Evolutionary conservation across 805 yeast species (phyloP).

Genomic region (Saccharomycopsis amapae): DNA sequence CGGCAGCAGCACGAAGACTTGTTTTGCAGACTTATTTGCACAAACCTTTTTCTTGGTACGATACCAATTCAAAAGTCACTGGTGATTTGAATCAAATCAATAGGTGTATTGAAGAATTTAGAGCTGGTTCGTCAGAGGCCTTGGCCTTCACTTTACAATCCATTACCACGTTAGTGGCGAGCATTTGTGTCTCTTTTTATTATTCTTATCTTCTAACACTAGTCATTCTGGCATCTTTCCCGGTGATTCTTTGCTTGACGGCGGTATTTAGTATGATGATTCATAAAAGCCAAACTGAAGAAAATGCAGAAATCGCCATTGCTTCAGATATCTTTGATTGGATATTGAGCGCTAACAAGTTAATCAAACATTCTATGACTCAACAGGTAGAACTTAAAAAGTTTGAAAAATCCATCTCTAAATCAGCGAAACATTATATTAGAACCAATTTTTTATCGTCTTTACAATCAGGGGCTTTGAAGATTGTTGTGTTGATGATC

Average conservation of each 20-base stretch:
- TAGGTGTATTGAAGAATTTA: constrained; percentile 66
- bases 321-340: constrained; percentile 64
- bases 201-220: constrained; percentile 84
- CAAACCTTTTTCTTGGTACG: constrained; percentile 56
- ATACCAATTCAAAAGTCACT: constrained; percentile 42
- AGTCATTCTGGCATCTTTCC: constrained; percentile 66
- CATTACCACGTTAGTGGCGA: constrained; percentile 43
- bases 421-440: constrained; percentile 35
- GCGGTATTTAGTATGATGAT: constrained; percentile 44
- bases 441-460: constrained; percentile 42
- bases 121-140: constrained; percentile 63
- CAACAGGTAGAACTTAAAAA: constrained; percentile 42
- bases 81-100: constrained; percentile 63
- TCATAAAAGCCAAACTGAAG: constrained; percentile 41
- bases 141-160: constrained; percentile 51
- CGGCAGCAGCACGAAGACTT: constrained; percentile 42
- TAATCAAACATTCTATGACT: constrained; percentile 58
- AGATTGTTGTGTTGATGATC: constrained; percentile 56
- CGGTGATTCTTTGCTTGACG: constrained; percentile 50
- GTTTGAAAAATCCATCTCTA: constrained; percentile 31
- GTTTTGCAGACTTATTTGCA: constrained; percentile 40
- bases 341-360: constrained; percentile 51
- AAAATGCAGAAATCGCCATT: constrained; percentile 48
- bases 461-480: constrained; percentile 49
- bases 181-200: constrained; percentile 58